phyloP scores from a whole-genome alignment of 768 basidiomycete genomes.

The Peribolospora baueri region DNA sequence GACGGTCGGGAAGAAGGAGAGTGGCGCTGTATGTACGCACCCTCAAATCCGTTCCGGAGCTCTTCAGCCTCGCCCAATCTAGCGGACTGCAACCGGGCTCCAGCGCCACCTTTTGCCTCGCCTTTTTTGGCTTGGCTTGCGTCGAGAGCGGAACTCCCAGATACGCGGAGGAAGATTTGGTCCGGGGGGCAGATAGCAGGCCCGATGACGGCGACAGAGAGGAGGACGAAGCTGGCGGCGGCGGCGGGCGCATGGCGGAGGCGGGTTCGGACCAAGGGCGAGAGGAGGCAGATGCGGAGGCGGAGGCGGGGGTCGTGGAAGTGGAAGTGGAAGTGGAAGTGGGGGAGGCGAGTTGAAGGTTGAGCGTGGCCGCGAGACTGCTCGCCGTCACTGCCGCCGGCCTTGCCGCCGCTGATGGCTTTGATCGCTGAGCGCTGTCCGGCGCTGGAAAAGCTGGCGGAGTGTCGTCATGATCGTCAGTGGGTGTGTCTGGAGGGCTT shows the following conservation, averaged over 20 bases:
- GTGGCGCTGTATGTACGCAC: constrained; percentile 22
- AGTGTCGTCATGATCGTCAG: constrained; percentile 15
- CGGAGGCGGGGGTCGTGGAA: neutral
- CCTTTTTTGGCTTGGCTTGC: constrained; percentile 35
- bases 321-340: neutral
- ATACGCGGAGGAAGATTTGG: neutral
- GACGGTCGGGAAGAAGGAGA: neutral
- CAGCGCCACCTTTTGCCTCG: constrained; percentile 53
- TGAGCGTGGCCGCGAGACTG: neutral
- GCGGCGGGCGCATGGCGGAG: neutral
- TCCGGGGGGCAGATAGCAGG: neutral
- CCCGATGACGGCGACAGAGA: neutral
- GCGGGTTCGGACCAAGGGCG: constrained; percentile 2
- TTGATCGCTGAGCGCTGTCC: constrained; percentile 19
- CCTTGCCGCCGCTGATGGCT: constrained; percentile 7
- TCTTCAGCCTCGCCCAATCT: constrained; percentile 79
- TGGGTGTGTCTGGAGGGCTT: neutral
- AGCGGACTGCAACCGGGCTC: constrained; percentile 74
- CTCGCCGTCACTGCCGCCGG: neutral
- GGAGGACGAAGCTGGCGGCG: neutral
- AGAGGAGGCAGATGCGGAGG: constrained; percentile 2
- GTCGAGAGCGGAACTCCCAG: constrained; percentile 15
- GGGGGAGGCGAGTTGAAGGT: neutral
- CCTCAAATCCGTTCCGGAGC: constrained; percentile 51
- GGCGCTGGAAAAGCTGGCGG: constrained; percentile 20